A percentile compares a stretch with the other conserved stretches of the same genome.
Conservation (phyloP, 2,329 filamentous ascomycete species). For the Apiospora saccharicola region DNA sequence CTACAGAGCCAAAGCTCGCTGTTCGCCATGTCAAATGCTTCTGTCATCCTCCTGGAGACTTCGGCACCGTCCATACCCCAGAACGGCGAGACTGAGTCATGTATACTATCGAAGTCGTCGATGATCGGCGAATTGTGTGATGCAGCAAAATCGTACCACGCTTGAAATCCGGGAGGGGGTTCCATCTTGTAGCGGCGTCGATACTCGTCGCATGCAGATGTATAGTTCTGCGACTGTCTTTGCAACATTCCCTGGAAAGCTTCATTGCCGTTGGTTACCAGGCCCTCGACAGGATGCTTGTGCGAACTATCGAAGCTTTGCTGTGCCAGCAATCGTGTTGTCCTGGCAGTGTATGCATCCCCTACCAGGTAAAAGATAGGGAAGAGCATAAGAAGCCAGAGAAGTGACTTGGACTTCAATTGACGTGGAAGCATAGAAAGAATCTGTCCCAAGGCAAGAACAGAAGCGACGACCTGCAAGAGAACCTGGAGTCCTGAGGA, state of each 20-base stretch:
- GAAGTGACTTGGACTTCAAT: constrained; percentile 32
- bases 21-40: constrained; percentile 33
- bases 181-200: constrained; percentile 49
- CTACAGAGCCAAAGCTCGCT: constrained; percentile 49
- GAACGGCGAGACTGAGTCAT: constrained; percentile 50
- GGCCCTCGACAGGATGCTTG: constrained; percentile 46
- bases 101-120: constrained; percentile 57
- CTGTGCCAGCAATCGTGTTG: constrained; percentile 26
- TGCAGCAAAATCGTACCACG: constrained; percentile 53
- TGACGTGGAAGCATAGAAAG: constrained; percentile 42
- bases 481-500: constrained; percentile 38
- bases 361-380: constrained; percentile 42
- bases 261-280: constrained; percentile 39
- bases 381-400: constrained; percentile 44
- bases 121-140: constrained; percentile 53
- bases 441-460: constrained; percentile 43
- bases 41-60: constrained; percentile 39
- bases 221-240: constrained; percentile 48
- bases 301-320: constrained; percentile 43
- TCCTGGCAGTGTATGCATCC: constrained; percentile 38
- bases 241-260: constrained; percentile 42
- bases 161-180: constrained; percentile 55
- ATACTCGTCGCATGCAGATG: constrained; percentile 50
- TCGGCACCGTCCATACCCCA: constrained; percentile 46
- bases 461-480: constrained; percentile 38